Percentiles rank a stretch among this genome's conserved stretches.
Conservation (phyloP, 208 protist species). For the Endotrypanum monterogeii region DNA sequence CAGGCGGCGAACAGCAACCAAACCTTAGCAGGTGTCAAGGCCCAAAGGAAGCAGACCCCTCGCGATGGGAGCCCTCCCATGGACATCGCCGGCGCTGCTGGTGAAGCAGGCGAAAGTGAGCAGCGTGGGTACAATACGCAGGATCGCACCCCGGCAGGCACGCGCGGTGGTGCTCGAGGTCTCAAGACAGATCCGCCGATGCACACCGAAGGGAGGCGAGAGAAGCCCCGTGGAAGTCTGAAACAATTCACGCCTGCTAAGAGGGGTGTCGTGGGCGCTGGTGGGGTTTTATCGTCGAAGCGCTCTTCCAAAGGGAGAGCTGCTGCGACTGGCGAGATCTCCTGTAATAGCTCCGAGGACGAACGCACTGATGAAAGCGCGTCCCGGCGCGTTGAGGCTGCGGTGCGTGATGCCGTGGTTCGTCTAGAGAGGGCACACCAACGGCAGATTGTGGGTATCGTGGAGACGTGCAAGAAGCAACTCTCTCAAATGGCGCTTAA, state of each 20-base stretch:
- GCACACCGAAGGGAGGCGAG: background rate
- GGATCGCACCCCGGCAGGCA: background rate
- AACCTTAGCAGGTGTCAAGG: background rate
- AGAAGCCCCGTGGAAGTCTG: background rate
- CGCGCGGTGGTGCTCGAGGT: background rate
- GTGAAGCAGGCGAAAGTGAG: background rate
- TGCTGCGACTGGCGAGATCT: background rate
- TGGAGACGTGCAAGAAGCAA: conserved; percentile 20
- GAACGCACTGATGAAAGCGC: background rate
- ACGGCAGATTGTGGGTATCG: conserved; percentile 15
- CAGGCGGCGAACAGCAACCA: conserved; percentile 20
- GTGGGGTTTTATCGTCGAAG: background rate
- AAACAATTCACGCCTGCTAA: background rate
- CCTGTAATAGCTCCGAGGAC: background rate
- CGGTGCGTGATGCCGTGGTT: conserved; percentile 16
- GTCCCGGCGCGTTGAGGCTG: conserved; percentile 12
- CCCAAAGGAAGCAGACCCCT: background rate
- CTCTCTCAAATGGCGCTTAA: conserved; percentile 44
- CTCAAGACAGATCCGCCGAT: background rate
- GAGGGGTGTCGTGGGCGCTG: background rate
- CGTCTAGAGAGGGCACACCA: conserved; percentile 11
- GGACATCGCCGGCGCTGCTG: background rate
- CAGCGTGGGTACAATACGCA: background rate
- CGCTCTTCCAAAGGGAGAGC: background rate
- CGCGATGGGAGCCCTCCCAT: background rate